Evolutionary conservation across 2,329 filamentous ascomycete species (phyloP).

Genomic region (Arthrocladium fulminans): DNA sequence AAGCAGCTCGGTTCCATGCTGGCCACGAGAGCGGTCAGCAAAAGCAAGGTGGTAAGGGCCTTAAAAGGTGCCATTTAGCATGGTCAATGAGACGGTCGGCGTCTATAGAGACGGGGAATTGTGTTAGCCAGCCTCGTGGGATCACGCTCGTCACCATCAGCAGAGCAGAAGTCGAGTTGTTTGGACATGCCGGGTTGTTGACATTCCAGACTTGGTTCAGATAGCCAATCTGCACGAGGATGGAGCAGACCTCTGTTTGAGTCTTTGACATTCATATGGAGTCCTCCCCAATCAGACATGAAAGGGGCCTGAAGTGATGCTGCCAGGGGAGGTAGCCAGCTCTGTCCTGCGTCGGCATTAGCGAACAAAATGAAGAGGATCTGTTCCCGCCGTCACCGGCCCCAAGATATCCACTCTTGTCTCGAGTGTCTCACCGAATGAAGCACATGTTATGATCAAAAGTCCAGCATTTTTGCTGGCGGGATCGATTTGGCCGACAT

Average conservation of each 20-base stretch:
- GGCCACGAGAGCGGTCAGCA: conserved; percentile 1
- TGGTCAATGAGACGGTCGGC: conserved; percentile 5
- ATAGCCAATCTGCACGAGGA: conserved; percentile 2
- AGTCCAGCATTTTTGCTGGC: background rate
- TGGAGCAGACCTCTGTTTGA: background rate
- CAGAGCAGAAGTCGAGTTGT: background rate
- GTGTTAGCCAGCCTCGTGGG: background rate
- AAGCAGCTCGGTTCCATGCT: background rate
- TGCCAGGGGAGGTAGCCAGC: background rate
- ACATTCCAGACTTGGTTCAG: background rate
- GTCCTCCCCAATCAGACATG: background rate
- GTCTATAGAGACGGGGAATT: conserved; percentile 1
- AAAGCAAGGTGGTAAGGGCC: background rate
- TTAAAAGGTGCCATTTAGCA: background rate
- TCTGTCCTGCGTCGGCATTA: background rate
- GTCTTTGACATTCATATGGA: background rate
- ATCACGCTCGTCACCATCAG: background rate
- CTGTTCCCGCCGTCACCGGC: background rate
- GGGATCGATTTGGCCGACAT: background rate
- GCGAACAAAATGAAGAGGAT: background rate
- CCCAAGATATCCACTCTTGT: background rate
- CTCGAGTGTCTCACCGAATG: background rate
- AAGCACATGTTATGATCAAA: conserved; percentile 1
- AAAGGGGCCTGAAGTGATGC: conserved; percentile 5
- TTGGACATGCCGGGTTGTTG: background rate